A percentile compares a stretch with the other conserved stretches of the same genome.
Evolutionary conservation across 352 stramenopile species (phyloP).

Genomic region (Globisporangium takayamanum): DNA sequence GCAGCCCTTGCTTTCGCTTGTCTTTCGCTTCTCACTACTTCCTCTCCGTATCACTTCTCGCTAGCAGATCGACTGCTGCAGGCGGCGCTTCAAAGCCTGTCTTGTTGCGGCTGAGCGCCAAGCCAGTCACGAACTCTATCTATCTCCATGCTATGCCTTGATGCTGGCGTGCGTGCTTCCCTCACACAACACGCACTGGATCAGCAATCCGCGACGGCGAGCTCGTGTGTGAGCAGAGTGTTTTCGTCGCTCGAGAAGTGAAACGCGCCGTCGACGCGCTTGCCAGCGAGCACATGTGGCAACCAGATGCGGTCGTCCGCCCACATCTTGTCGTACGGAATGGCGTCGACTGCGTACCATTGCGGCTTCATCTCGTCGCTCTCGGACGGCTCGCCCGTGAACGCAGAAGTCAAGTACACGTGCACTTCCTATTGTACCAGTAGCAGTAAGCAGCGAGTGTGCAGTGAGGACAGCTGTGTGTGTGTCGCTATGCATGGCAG

Average conservation of each 20-base stretch:
- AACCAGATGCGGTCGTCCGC: conserved; percentile 80
- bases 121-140: neutral
- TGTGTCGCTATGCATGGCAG: too few relatives aligned
- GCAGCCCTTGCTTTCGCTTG: too few relatives aligned
- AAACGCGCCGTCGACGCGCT: conserved; percentile 63
- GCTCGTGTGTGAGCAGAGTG: conserved; percentile 50
- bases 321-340: conserved; percentile 88
- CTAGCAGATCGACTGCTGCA: too few relatives aligned
- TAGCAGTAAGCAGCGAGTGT: neutral
- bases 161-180: too few relatives aligned
- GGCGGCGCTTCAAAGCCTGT: too few relatives aligned
- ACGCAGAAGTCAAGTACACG: conserved; percentile 65
- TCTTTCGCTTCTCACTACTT: too few relatives aligned
- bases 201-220: conserved; percentile 14
- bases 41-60: too few relatives aligned
- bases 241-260: conserved; percentile 65
- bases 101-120: too few relatives aligned
- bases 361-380: conserved; percentile 86
- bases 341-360: conserved; percentile 56
- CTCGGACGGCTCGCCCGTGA: conserved; percentile 65
- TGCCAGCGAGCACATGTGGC: conserved; percentile 62
- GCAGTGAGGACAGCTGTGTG: neutral
- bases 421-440: conserved; percentile 54
- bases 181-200: too few relatives aligned
- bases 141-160: conserved; percentile 7